Evolutionary conservation across 108 stramenopile genomes (phyloP).

Genomic region (Bacterosira constricta): DNA sequence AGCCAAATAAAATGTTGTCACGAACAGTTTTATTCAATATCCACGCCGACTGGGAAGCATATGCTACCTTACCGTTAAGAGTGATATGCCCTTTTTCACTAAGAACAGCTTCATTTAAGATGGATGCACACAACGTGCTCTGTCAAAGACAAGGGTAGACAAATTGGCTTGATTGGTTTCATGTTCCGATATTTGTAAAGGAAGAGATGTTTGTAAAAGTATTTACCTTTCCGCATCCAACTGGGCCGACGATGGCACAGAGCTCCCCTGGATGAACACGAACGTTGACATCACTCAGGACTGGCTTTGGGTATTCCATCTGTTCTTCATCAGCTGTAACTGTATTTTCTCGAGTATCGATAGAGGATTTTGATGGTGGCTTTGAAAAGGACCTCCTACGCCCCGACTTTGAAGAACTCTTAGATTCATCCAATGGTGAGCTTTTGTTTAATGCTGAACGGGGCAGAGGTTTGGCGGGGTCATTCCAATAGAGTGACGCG

Average conservation of each 20-base stretch:
- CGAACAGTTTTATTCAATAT: slow-evolving; percentile 90
- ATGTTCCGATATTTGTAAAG: too few species aligned
- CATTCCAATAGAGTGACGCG: slow-evolving; percentile 68
- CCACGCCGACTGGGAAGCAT: slow-evolving; percentile 91
- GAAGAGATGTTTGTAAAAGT: too few species aligned
- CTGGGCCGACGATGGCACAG: slow-evolving; percentile 84
- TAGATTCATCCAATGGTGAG: slow-evolving; percentile 10
- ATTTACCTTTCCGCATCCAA: slow-evolving; percentile 91
- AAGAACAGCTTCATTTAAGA: slow-evolving; percentile 81
- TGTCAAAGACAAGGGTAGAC: too few species aligned
- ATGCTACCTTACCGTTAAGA: slow-evolving; percentile 71
- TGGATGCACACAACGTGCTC: slow-evolving; percentile 67
- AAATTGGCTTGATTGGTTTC: too few species aligned
- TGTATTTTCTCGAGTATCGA: slow-evolving; percentile 3
- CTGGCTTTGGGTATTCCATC: slow-evolving; percentile 52
- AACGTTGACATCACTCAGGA: slow-evolving; percentile 49
- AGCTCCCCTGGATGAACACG: slow-evolving; percentile 68
- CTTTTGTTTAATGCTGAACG: slow-evolving; percentile 6
- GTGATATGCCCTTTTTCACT: slow-evolving; percentile 43
- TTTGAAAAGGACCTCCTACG: background rate
- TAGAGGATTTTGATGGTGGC: slow-evolving; percentile 7
- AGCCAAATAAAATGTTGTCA: slow-evolving; percentile 94
- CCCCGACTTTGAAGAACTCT: background rate
- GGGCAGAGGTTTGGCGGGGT: slow-evolving; percentile 58
- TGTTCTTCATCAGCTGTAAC: slow-evolving; percentile 19